Evolutionary conservation across 495 filamentous ascomycete genomes (phyloP).

Genomic region (Neurospora sp.): DNA sequence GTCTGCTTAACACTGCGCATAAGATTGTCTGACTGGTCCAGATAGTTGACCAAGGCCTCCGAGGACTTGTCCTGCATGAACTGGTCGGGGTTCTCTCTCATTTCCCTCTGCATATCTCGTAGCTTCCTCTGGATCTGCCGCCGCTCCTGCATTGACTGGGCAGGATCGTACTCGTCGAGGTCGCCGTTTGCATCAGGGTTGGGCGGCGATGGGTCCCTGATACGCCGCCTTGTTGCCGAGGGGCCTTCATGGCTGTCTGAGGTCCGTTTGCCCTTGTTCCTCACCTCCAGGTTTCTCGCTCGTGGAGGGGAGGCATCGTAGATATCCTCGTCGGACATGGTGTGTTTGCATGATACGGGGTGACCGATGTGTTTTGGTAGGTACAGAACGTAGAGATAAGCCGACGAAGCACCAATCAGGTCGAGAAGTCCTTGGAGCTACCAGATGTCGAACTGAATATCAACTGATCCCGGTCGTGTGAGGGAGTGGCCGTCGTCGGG

Average conservation of each 20-base stretch:
- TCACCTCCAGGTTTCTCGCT: not conserved
- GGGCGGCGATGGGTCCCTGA: conserved; percentile 22
- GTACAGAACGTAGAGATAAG: not conserved
- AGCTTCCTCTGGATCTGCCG: conserved; percentile 56
- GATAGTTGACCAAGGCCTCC: conserved; percentile 42
- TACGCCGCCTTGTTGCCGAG: conserved; percentile 27
- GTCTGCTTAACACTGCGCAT: conserved; percentile 75
- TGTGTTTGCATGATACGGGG: not conserved
- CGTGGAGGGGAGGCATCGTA: not conserved
- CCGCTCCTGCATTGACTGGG: conserved; percentile 74
- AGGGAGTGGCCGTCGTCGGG: not conserved
- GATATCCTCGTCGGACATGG: not conserved
- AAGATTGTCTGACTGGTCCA: conserved; percentile 53
- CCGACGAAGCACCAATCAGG: not conserved
- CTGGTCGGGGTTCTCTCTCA: conserved; percentile 64
- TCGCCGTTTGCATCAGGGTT: conserved; percentile 5
- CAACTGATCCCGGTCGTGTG: not conserved
- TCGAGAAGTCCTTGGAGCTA: not conserved
- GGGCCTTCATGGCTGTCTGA: conserved; percentile 34
- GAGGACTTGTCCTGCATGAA: conserved; percentile 47
- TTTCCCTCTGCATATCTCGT: conserved; percentile 53
- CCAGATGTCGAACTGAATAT: not conserved
- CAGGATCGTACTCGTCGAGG: conserved; percentile 67
- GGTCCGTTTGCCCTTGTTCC: conserved; percentile 40
- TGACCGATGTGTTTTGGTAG: not conserved